Percentiles rank a stretch among this genome's conserved stretches.
Conservation (phyloP, 1,139 yeast species). For the Kazachstania sp. region DNA sequence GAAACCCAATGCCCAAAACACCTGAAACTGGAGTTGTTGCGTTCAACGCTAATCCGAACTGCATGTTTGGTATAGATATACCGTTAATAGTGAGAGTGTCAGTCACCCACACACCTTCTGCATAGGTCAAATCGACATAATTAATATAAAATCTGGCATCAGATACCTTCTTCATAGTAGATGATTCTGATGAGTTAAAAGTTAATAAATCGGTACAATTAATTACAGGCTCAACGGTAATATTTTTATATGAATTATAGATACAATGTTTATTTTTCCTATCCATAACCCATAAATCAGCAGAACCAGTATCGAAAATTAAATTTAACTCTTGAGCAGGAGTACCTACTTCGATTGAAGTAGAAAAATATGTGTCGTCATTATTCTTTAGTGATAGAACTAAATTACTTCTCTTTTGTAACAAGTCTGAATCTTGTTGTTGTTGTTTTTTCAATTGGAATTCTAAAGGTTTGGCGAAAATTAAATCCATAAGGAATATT, state of each 20-base stretch:
- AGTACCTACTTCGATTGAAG: conserved; percentile 44
- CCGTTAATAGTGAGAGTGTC: conserved; percentile 16
- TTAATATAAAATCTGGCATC: conserved; percentile 17
- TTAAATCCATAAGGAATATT: not conserved
- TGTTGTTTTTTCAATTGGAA: not conserved
- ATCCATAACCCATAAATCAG: conserved; percentile 54
- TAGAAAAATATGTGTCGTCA: conserved; percentile 33
- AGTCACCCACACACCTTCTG: conserved; percentile 23
- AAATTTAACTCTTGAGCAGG: conserved; percentile 43
- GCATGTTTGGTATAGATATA: conserved; percentile 11
- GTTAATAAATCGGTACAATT: conserved; percentile 11
- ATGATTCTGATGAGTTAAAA: conserved; percentile 11
- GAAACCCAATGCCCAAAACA: conserved; percentile 26
- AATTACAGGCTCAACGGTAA: conserved; percentile 7
- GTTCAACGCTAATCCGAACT: conserved; percentile 22
- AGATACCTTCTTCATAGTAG: conserved; percentile 9
- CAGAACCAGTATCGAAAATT: conserved; percentile 59
- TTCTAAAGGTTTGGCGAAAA: not conserved
- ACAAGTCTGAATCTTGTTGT: not conserved
- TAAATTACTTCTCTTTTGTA: conserved; percentile 3
- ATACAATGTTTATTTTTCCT: conserved; percentile 30
- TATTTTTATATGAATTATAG: conserved; percentile 9
- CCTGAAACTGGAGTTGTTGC: conserved; percentile 21
- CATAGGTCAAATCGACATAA: conserved; percentile 20
- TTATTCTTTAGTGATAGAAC: conserved; percentile 19